Base-by-base conservation (phyloP, 2,329 filamentous ascomycete genomes). In the Neospermospora avenae region DNA sequence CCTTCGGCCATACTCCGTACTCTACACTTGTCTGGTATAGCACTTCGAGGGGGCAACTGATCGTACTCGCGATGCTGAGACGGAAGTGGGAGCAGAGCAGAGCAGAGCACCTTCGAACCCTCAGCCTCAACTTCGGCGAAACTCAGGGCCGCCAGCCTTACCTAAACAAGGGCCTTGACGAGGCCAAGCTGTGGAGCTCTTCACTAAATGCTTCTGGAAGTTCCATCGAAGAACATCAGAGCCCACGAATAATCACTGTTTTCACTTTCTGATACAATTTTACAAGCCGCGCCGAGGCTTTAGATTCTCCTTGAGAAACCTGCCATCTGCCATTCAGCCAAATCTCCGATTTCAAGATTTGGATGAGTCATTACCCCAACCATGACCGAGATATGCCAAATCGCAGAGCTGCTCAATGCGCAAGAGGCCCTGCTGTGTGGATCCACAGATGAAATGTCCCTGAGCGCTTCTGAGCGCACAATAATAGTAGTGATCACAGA, bases 141-240 rank as follows among this genome's bases (percentile, higher is more conserved):
- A 46, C 28, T 20, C 22, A n/a, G 42, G 41, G 16, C 51, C 24
- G 22, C 51, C 18, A 53, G 31, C 24, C 25, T 37, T 22, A 39
- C 44, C 41, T 25, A n/a, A 22, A 35, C 28, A 28, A 20, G 48
- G 28, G 31, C n/a, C 28, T 24, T 35, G 14, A 28, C 48, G 31
- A 51, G 4, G 18, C 31, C 48, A 51, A 51, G 48, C 8, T 51
- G 18, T 24, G 48, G 48, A 22, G 31, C 28, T n/a, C 4, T 3
- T 37, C 31, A 16, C 25, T 37, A 24, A 51, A 51, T 37, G 48
- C 54, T 56, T 56, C 42, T 46, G 45, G 54, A 56, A 56, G 28
- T 6, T 18, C 28, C 42, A 37, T 48, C 54, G 54, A 56, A 56
- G 54, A 14, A n/a, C 6, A 24, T 13, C 28, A 25, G 44, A 25